A percentile compares a stretch with the other conserved stretches of the same genome.
These are phyloP conservation scores for Ustilago tritici DNA, from an alignment of 1,284 basidiomycete species.

Conservation along the genomic window DNA sequence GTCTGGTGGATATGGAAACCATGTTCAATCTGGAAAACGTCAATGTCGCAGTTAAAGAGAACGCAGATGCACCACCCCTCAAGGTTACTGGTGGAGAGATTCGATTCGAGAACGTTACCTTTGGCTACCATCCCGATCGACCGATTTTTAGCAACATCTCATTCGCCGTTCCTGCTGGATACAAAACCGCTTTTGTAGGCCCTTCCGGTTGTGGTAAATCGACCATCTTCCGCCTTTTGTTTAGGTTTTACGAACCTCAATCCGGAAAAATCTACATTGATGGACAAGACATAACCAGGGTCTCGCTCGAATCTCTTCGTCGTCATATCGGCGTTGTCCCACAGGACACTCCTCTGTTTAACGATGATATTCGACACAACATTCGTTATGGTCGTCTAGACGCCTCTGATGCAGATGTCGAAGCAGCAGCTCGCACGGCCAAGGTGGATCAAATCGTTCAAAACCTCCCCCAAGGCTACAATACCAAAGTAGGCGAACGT, in stretches of 20 bases:
- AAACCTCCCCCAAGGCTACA: constrained; percentile 85
- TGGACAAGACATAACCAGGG: constrained; percentile 83
- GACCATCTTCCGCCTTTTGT: constrained; percentile 92
- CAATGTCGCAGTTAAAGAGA: constrained; percentile 82
- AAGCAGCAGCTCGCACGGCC: constrained; percentile 83
- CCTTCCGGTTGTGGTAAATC: constrained; percentile 98
- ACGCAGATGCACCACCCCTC: constrained; percentile 78
- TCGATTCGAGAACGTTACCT: constrained; percentile 89
- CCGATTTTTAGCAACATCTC: constrained; percentile 82
- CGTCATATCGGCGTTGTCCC: constrained; percentile 90
- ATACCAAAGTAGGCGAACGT: constrained; percentile 92
- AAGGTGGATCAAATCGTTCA: constrained; percentile 86
- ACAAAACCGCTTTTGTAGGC: constrained; percentile 95
- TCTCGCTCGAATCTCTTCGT: constrained; percentile 82
- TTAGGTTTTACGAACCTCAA: constrained; percentile 90
- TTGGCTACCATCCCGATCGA: constrained; percentile 88
- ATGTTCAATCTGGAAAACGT: constrained; percentile 91
- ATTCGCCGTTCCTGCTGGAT: constrained; percentile 94
- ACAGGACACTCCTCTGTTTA: constrained; percentile 97
- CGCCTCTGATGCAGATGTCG: constrained; percentile 89
- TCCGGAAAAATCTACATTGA: constrained; percentile 85
- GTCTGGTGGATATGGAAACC: constrained; percentile 95
- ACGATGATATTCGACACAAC: constrained; percentile 93
- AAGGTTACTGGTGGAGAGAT: constrained; percentile 83
- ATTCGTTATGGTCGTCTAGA: constrained; percentile 90